These are phyloP conservation scores for Talaromyces sp. DNA, from an alignment of 2,329 filamentous ascomycete genomes.

Conservation along the genomic window DNA sequence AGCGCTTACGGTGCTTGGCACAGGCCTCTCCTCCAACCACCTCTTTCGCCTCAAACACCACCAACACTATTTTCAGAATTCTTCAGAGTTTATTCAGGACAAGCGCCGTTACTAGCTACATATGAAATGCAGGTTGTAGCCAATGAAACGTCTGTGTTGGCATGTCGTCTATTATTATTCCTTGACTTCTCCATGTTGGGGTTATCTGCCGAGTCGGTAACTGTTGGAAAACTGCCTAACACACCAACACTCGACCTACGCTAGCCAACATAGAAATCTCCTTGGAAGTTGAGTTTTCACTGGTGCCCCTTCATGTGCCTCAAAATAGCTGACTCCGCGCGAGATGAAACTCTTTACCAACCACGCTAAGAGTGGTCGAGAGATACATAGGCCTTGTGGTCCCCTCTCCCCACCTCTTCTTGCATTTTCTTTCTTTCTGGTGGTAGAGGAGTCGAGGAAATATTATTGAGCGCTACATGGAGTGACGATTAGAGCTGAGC, in stretches of 20 bases:
- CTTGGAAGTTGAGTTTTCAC: slow-evolving; percentile 5
- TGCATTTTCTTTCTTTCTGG: background rate
- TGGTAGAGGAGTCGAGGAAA: background rate
- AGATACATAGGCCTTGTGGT: slow-evolving; percentile 8
- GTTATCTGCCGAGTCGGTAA: background rate
- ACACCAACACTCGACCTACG: background rate
- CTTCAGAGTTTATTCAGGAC: background rate
- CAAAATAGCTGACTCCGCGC: slow-evolving; percentile 18
- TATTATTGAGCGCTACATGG: background rate
- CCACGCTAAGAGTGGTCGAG: background rate
- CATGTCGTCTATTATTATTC: background rate
- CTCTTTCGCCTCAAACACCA: background rate
- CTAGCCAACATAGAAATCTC: background rate
- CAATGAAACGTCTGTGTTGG: background rate
- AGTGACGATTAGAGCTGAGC: background rate
- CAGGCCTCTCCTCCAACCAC: slow-evolving; percentile 1
- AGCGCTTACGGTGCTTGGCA: slow-evolving; percentile 2
- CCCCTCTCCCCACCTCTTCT: slow-evolving; percentile 1
- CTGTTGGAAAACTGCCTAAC: background rate
- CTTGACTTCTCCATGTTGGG: background rate
- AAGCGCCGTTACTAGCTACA: background rate
- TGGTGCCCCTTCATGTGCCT: slow-evolving; percentile 7
- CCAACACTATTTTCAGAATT: slow-evolving; percentile 4
- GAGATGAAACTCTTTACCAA: slow-evolving; percentile 13
- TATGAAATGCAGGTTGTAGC: background rate